These are phyloP conservation scores for Aspergillus ochraceus DNA, from an alignment of 2,329 filamentous ascomycete species.

Conservation along the genomic window DNA sequence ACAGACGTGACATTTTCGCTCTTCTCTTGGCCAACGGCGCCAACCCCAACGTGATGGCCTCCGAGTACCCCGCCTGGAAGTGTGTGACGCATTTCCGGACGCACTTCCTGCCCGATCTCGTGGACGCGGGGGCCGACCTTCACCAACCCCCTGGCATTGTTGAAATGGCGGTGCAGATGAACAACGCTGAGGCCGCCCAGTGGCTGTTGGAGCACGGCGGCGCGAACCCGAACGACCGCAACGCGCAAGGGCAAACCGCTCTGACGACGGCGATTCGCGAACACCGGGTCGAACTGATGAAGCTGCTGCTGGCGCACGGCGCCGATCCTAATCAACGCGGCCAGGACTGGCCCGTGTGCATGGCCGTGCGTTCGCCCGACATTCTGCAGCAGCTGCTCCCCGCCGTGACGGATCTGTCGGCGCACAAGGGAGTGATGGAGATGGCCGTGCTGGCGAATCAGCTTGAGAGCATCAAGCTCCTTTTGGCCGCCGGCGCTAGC, in stretches of 20 bases:
- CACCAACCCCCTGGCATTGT: slow-evolving; percentile 63
- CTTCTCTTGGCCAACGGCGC: slow-evolving; percentile 57
- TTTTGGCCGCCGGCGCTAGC: slow-evolving; percentile 63
- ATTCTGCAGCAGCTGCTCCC: slow-evolving; percentile 62
- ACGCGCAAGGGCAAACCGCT: slow-evolving; percentile 59
- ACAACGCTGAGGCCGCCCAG: slow-evolving; percentile 61
- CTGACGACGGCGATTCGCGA: slow-evolving; percentile 67
- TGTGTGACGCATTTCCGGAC: slow-evolving; percentile 66
- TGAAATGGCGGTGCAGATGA: slow-evolving; percentile 62
- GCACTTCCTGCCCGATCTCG: slow-evolving; percentile 60
- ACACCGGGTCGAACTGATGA: slow-evolving; percentile 59
- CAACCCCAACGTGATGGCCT: slow-evolving; percentile 55
- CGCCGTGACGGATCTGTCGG: slow-evolving; percentile 39
- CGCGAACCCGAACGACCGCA: slow-evolving; percentile 61
- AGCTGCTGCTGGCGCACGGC: slow-evolving; percentile 58
- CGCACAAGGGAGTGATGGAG: slow-evolving; percentile 63
- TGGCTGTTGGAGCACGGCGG: slow-evolving; percentile 61
- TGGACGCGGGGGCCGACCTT: slow-evolving; percentile 62
- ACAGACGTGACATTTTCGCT: slow-evolving; percentile 61
- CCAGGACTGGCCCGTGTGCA: slow-evolving; percentile 69
- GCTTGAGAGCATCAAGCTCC: slow-evolving; percentile 65
- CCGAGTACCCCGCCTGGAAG: slow-evolving; percentile 68
- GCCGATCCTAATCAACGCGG: slow-evolving; percentile 64
- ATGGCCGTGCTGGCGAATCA: slow-evolving; percentile 67
- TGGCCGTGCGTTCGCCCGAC: slow-evolving; percentile 63